Percentiles rank a stretch among this genome's conserved stretches.
These are phyloP conservation scores for Lyophyllum decastes DNA, from an alignment of 768 basidiomycete species.

Conservation along the genomic window DNA sequence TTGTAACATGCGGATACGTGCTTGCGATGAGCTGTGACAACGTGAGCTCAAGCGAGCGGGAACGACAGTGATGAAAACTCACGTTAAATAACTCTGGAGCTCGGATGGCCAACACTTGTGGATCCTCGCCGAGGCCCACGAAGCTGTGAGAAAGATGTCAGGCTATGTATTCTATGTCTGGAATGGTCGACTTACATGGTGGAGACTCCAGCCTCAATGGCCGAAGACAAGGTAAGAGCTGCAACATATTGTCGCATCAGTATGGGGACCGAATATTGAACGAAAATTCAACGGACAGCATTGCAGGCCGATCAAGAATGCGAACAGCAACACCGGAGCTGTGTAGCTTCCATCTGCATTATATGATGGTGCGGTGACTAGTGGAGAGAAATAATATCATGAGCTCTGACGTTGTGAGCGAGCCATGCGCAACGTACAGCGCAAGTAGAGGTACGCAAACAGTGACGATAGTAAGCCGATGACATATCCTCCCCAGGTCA, in stretches of 20 bases:
- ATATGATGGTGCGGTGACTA: slow-evolving; percentile 76
- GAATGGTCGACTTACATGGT: slow-evolving; percentile 60
- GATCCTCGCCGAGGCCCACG: slow-evolving; percentile 85
- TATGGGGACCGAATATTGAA: not conserved
- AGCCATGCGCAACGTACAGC: slow-evolving; percentile 43
- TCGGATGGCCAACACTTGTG: slow-evolving; percentile 70
- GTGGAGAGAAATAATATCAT: not conserved
- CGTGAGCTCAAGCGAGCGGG: not conserved
- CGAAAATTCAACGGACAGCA: slow-evolving; percentile 51
- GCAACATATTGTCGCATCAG: slow-evolving; percentile 7
- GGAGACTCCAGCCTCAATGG: slow-evolving; percentile 85
- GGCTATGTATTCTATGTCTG: not conserved
- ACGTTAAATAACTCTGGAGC: slow-evolving; percentile 72
- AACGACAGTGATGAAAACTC: slow-evolving; percentile 22
- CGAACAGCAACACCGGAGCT: slow-evolving; percentile 73
- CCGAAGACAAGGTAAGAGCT: slow-evolving; percentile 71
- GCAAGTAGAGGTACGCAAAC: slow-evolving; percentile 77
- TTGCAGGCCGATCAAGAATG: slow-evolving; percentile 77
- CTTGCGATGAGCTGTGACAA: slow-evolving; percentile 67
- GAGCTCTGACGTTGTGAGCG: not conserved
- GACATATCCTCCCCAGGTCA: slow-evolving; percentile 81
- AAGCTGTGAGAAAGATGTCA: slow-evolving; percentile 46
- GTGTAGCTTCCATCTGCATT: slow-evolving; percentile 77
- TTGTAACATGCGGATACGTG: slow-evolving; percentile 70
- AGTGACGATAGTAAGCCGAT: slow-evolving; percentile 74